Evolutionary conservation across 805 yeast genomes (phyloP).

Genomic region (Cyberlindnera misumaiensis): DNA sequence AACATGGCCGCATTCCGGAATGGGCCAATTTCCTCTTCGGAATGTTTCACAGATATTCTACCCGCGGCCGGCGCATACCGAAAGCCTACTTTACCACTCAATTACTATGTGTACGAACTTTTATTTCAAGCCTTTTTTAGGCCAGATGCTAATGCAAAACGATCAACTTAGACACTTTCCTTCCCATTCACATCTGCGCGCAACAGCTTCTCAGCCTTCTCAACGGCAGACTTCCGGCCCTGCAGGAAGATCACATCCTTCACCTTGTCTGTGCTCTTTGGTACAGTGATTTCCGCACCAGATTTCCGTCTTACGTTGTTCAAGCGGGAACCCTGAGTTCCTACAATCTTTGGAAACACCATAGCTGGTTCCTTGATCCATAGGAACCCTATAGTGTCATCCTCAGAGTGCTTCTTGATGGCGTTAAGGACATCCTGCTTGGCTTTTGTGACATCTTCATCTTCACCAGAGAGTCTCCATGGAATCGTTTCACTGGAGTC

Average conservation of each 20-base stretch:
- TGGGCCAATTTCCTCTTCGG: too few species aligned
- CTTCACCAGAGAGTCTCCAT: slow-evolving; percentile 61
- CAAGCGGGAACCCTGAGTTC: slow-evolving; percentile 68
- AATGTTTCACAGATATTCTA: too few species aligned
- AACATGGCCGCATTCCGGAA: too few species aligned
- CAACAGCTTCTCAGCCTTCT: slow-evolving; percentile 35
- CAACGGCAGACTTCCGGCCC: slow-evolving; percentile 53
- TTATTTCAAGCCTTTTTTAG: not conserved
- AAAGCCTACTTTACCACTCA: too few species aligned
- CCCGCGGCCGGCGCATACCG: too few species aligned
- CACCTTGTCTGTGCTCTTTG: slow-evolving; percentile 47
- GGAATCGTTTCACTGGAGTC: slow-evolving; percentile 37
- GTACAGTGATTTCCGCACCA: slow-evolving; percentile 55
- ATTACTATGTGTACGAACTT: too few species aligned
- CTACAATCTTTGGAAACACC: slow-evolving; percentile 58
- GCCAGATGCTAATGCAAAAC: not conserved
- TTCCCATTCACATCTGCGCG: slow-evolving; percentile 18
- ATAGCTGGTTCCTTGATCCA: slow-evolving; percentile 43
- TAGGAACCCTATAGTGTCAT: slow-evolving; percentile 51
- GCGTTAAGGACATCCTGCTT: slow-evolving; percentile 42
- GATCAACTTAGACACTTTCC: not conserved
- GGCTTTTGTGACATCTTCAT: slow-evolving; percentile 44
- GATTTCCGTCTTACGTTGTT: slow-evolving; percentile 53
- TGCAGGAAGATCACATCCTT: slow-evolving; percentile 50
- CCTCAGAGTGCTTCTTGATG: slow-evolving; percentile 39